Evolutionary conservation across 1,139 yeast genomes (phyloP).

Genomic region (Taphrina confusa): DNA sequence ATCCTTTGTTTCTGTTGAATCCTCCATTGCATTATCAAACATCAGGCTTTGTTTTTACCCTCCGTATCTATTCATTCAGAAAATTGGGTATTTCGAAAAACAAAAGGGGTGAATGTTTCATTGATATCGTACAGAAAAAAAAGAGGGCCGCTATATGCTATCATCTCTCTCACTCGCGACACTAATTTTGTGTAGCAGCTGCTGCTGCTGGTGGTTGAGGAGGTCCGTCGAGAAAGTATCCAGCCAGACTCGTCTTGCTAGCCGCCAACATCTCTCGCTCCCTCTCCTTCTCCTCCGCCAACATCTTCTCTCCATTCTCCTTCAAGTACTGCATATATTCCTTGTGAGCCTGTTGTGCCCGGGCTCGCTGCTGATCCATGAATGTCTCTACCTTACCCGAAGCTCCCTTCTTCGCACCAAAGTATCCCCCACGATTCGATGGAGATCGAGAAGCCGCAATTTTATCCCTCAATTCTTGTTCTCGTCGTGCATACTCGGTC

Average conservation of each 20-base stretch:
- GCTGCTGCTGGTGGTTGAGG: conserved; percentile 6
- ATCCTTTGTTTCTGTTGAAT: too few relatives aligned
- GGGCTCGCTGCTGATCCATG: conserved; percentile 84
- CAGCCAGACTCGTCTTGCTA: conserved; percentile 26
- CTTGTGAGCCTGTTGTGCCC: conserved; percentile 86
- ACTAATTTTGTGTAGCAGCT: conserved; percentile 14
- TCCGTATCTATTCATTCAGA: too few relatives aligned
- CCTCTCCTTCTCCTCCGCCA: conserved; percentile 67
- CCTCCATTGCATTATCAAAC: too few relatives aligned
- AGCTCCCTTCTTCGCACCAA: conserved; percentile 56
- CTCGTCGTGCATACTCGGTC: conserved; percentile 82
- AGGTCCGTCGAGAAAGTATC: conserved; percentile 17
- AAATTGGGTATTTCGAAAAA: too few relatives aligned
- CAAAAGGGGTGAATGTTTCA: too few relatives aligned
- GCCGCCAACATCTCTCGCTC: conserved; percentile 30
- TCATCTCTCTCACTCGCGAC: neutral
- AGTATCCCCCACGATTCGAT: conserved; percentile 32
- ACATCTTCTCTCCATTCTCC: conserved; percentile 85
- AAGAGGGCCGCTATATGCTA: conserved; percentile 4
- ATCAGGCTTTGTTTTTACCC: too few relatives aligned
- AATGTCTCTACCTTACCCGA: conserved; percentile 73
- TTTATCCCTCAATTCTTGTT: conserved; percentile 66
- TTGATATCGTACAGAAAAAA: too few relatives aligned
- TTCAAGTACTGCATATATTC: conserved; percentile 78
- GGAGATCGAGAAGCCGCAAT: conserved; percentile 67